Conservation (phyloP, 2,329 filamentous ascomycete genomes). For the Lasiodiplodia citricola region DNA sequence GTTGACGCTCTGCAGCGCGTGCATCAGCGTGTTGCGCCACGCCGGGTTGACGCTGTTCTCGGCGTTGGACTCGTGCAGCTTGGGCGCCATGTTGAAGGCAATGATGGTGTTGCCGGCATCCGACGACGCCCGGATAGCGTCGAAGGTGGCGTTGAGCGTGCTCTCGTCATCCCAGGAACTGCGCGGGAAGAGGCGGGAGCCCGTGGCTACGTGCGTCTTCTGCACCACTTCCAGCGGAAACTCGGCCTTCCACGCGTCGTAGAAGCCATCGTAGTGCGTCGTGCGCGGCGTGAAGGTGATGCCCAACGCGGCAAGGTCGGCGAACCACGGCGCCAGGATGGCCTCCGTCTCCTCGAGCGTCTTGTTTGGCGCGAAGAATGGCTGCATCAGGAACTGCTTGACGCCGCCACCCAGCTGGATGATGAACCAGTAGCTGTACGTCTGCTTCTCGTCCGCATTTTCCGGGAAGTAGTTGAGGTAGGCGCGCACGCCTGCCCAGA, state of each 20-base stretch:
- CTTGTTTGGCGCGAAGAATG: conserved; percentile 46
- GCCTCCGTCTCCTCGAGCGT: conserved; percentile 40
- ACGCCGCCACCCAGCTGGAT: conserved; percentile 34
- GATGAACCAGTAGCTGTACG: conserved; percentile 42
- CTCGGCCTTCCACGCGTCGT: conserved; percentile 46
- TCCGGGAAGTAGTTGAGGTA: conserved; percentile 38
- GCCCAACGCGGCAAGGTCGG: conserved; percentile 43
- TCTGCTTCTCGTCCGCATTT: conserved; percentile 35
- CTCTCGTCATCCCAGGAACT: conserved; percentile 45
- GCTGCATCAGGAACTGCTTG: conserved; percentile 35
- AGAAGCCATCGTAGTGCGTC: conserved; percentile 43
- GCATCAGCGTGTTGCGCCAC: conserved; percentile 32
- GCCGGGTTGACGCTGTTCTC: conserved; percentile 35
- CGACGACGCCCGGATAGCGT: conserved; percentile 28
- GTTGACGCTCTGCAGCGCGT: conserved; percentile 33
- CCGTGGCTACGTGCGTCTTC: conserved; percentile 45
- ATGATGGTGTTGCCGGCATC: conserved; percentile 13
- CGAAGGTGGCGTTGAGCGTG: conserved; percentile 45
- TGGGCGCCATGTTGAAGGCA: conserved; percentile 25
- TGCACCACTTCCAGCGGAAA: conserved; percentile 49
- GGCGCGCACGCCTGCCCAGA: conserved; percentile 39
- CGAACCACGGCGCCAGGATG: conserved; percentile 38
- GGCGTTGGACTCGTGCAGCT: conserved; percentile 13
- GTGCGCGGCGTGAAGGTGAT: conserved; percentile 48
- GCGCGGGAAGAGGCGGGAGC: conserved; percentile 54